Conservation (phyloP, 116 monocot genomes). For the Zostera marina region DNA sequence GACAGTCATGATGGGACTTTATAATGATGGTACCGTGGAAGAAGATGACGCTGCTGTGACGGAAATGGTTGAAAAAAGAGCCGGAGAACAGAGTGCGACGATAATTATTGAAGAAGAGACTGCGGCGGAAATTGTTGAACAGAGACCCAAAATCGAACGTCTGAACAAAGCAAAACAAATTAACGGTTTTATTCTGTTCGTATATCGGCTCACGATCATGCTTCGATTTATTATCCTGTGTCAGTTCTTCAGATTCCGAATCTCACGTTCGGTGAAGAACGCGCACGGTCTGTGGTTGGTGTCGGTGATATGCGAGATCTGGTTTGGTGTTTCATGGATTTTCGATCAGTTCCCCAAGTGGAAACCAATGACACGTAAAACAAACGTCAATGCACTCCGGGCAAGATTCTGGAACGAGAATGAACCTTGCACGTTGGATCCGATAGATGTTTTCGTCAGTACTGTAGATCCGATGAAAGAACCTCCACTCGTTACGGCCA, state of each 20-base stretch:
- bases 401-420: conserved; percentile 35
- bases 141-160: too few relatives aligned
- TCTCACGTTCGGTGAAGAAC: conserved; percentile 50
- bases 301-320: conserved; percentile 86
- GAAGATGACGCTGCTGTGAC: too few relatives aligned
- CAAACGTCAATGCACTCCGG: conserved; percentile 74
- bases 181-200: too few relatives aligned
- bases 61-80: too few relatives aligned
- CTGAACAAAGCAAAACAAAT: too few relatives aligned
- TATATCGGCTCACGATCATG: conserved; percentile 55
- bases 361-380: conserved; percentile 67
- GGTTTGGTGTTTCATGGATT: conserved; percentile 95
- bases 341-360: conserved; percentile 97
- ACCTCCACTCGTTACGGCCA: conserved; percentile 82
- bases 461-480: conserved; percentile 84
- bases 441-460: conserved; percentile 77
- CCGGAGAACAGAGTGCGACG: too few relatives aligned
- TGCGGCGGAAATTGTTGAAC: too few relatives aligned
- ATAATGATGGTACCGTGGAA: too few relatives aligned
- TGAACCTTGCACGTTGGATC: conserved; percentile 31
- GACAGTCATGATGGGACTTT: too few relatives aligned
- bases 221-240: conserved; percentile 57
- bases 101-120: too few relatives aligned
- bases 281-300: conserved; percentile 73
- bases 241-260: conserved; percentile 74